Evolutionary conservation across 805 yeast species (phyloP).

Genomic region (Candida tammaniensis): DNA sequence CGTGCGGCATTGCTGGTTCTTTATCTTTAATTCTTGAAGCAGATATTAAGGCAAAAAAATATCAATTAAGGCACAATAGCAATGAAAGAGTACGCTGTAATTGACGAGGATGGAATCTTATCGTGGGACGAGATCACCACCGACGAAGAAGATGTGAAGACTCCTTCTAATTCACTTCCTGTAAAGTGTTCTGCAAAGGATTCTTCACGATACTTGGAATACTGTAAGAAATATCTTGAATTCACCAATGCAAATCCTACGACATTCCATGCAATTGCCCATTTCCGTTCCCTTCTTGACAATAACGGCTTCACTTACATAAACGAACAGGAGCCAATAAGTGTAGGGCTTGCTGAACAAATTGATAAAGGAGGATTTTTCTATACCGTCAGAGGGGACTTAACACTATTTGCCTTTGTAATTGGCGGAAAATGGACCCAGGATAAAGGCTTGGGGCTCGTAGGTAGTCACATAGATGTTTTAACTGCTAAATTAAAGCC

Average conservation of each 20-base stretch:
- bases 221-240: slow-evolving; percentile 52
- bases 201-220: background rate
- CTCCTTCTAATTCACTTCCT: background rate
- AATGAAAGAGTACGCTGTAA: slow-evolving; percentile 1
- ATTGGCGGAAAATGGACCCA: slow-evolving; percentile 68
- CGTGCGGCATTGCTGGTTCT: no score
- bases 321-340: slow-evolving; percentile 50
- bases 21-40: no score
- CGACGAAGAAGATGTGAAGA: slow-evolving; percentile 2
- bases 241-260: slow-evolving; percentile 76
- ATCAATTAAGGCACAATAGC: no score
- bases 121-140: slow-evolving; percentile 12
- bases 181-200: background rate
- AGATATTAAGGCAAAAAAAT: no score
- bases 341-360: slow-evolving; percentile 7
- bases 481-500: slow-evolving; percentile 72
- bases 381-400: slow-evolving; percentile 67
- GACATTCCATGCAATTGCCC: slow-evolving; percentile 64
- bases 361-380: slow-evolving; percentile 47
- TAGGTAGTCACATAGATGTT: slow-evolving; percentile 78
- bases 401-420: slow-evolving; percentile 65
- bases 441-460: slow-evolving; percentile 61
- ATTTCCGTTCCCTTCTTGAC: slow-evolving; percentile 47
- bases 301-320: slow-evolving; percentile 63
- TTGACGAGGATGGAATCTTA: slow-evolving; percentile 11